phyloP scores from a whole-genome alignment of 179 eudicot genomes.

The Carnegiea gigantea region DNA sequence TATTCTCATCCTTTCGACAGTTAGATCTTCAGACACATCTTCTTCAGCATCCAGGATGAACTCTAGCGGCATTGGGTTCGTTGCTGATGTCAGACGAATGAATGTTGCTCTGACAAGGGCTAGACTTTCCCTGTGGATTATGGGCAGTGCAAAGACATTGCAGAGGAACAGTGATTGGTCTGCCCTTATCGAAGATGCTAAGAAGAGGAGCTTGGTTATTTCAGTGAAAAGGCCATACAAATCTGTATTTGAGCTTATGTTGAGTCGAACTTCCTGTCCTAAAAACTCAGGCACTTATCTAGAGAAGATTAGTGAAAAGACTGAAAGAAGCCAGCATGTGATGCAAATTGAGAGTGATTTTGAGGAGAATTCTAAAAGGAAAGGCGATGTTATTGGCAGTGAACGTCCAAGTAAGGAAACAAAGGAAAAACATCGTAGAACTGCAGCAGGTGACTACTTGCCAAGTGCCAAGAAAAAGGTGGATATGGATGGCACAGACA shows the following conservation, averaged over 20 bases:
- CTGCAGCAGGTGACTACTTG: constrained; percentile 27
- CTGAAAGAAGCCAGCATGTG: constrained; percentile 30
- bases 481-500: constrained; percentile 14
- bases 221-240: constrained; percentile 69
- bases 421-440: constrained; percentile 23
- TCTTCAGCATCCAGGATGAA: constrained; percentile 35
- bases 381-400: constrained; percentile 26
- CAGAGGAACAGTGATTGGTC: constrained; percentile 79
- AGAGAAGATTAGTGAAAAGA: constrained; percentile 33
- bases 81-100: constrained; percentile 98
- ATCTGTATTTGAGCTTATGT: constrained; percentile 38
- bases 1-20: constrained; percentile 87
- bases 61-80: constrained; percentile 80
- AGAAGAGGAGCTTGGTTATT: constrained; percentile 63
- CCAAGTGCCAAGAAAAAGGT: constrained; percentile 29
- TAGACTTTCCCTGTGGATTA: constrained; percentile 84
- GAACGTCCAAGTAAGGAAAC: constrained; percentile 18
- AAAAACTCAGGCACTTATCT: constrained; percentile 30
- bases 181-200: constrained; percentile 84
- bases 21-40: constrained; percentile 63
- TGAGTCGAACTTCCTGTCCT: constrained; percentile 27
- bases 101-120: constrained; percentile 99
- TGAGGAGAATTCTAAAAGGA: constrained; percentile 30
- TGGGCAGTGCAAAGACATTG: constrained; percentile 87
- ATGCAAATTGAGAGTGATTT: constrained; percentile 29